Evolutionary conservation across 495 filamentous ascomycete genomes (phyloP), one percentile per base, ranked within the genome.

Genomic region (Monascus purpureus): DNA sequence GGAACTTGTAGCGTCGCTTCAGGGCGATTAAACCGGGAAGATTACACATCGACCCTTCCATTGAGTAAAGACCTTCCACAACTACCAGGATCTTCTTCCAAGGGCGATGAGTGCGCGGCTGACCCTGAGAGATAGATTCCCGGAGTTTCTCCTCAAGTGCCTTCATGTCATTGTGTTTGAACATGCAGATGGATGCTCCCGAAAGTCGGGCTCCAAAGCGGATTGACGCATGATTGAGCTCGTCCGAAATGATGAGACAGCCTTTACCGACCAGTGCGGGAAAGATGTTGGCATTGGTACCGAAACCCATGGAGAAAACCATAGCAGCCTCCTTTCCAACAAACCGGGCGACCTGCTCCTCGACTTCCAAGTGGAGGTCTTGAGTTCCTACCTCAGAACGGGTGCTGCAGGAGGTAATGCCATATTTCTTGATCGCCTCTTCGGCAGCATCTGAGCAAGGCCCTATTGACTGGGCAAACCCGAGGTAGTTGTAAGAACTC

Each of bases 21-120:
- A 97, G 68, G 23, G 63, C 66, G 36, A 97, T 53, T 25, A 97
- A 54, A 36, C 82, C 83, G 9, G 88, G 90, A 17, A 97, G 72
- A 46, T 97, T 87, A 52, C 80, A 84, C 87, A 97, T 95, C 27
- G 87, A 93, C 18, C 90, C 90, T 57, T 97, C 90, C 90, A 97
- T 97, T 2, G 87, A 95, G 63, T 97, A 97, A 0, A 97, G 71
- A 37, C 90, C 90, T 52, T 97, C 90, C 23, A 97, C 84, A 20
- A 87, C 86, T 31, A 97, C 83, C 28, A 97, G 60, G 37, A 97
- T 96, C 70, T 94, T 96, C 68, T 87, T 92, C 90, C 90, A 97
- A 8, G 90, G 90, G 6, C 90, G 79, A 49, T 97, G 90, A 13
- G 88, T 96, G 37, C 90, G 77, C 17, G 92, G 92, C 41, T 97